Percentiles rank a stretch among this genome's conserved stretches.
Evolutionary conservation across 106 monocot species (phyloP).

Genomic region (Amphibolis antarctica): DNA sequence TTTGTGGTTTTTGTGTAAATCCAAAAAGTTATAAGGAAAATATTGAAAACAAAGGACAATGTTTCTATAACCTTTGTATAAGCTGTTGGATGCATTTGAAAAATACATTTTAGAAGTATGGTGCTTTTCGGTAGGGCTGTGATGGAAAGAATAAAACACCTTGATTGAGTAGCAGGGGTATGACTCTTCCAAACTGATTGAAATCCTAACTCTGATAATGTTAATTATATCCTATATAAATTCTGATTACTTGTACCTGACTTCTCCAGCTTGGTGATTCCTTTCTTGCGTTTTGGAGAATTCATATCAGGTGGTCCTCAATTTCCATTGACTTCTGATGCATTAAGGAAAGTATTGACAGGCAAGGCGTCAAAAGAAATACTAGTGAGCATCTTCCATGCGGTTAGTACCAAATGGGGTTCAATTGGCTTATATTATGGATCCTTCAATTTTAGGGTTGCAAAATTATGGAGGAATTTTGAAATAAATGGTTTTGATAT

Average conservation of each 20-base stretch:
- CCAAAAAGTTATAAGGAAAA: too few species aligned
- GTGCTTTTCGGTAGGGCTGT: too few species aligned
- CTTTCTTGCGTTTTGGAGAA: slow-evolving; percentile 87
- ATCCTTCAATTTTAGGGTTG: background rate
- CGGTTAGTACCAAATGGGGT: slow-evolving; percentile 35
- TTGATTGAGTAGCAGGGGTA: too few species aligned
- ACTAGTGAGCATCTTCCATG: slow-evolving; percentile 58
- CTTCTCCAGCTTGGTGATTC: slow-evolving; percentile 56
- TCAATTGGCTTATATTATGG: background rate
- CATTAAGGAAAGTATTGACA: slow-evolving; percentile 63
- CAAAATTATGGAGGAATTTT: too few species aligned
- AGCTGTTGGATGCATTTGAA: too few species aligned
- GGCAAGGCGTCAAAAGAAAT: slow-evolving; percentile 74
- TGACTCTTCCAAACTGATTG: too few species aligned
- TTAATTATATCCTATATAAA: background rate
- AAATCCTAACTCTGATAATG: background rate
- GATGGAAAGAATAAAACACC: too few species aligned
- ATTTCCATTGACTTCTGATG: slow-evolving; percentile 76
- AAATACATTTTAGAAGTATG: too few species aligned
- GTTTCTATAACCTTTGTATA: too few species aligned
- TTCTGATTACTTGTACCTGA: background rate
- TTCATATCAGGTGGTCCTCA: slow-evolving; percentile 47
- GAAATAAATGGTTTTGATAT: too few species aligned
- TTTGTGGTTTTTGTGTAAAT: too few species aligned
- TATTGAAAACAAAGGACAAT: too few species aligned